Conservation (phyloP, 2,329 filamentous ascomycete species). For the Fusarium floridanum region DNA sequence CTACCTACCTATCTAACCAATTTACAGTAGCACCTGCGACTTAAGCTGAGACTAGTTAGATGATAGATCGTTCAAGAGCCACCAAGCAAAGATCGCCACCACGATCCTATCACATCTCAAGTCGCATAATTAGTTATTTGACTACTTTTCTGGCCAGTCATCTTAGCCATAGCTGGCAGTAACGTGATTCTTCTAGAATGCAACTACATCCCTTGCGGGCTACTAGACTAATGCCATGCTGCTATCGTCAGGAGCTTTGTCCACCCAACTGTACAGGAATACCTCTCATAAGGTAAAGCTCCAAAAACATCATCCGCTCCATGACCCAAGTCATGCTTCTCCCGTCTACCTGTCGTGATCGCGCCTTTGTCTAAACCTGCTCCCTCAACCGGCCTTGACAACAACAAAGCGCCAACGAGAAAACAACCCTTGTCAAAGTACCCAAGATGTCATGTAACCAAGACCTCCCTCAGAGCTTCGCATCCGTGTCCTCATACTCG, state of each 20-base stretch:
- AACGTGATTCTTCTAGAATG: neutral
- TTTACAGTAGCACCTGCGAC: neutral
- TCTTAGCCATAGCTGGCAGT: neutral
- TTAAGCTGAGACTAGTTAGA: neutral
- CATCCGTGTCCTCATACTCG: slow-evolving; percentile 87
- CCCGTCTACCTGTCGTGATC: slow-evolving; percentile 21
- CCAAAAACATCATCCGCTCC: slow-evolving; percentile 3
- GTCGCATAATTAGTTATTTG: neutral
- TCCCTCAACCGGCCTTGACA: slow-evolving; percentile 12
- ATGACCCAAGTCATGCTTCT: slow-evolving; percentile 4
- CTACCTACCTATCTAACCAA: too few species aligned
- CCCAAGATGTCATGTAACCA: neutral
- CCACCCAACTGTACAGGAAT: slow-evolving; percentile 18
- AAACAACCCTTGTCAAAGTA: slow-evolving; percentile 11
- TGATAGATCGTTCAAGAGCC: neutral
- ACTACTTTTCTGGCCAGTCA: neutral
- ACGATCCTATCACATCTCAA: neutral
- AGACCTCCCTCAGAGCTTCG: slow-evolving; percentile 73
- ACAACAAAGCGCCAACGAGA: slow-evolving; percentile 12
- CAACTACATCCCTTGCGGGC: slow-evolving; percentile 4
- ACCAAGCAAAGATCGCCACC: neutral
- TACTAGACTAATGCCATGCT: neutral
- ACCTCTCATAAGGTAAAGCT: slow-evolving; percentile 13
- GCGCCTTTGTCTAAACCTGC: slow-evolving; percentile 30
- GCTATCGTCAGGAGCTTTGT: neutral